phyloP scores from a whole-genome alignment of 2,329 filamentous ascomycete species.

The Orbilia blumenaviensis region DNA sequence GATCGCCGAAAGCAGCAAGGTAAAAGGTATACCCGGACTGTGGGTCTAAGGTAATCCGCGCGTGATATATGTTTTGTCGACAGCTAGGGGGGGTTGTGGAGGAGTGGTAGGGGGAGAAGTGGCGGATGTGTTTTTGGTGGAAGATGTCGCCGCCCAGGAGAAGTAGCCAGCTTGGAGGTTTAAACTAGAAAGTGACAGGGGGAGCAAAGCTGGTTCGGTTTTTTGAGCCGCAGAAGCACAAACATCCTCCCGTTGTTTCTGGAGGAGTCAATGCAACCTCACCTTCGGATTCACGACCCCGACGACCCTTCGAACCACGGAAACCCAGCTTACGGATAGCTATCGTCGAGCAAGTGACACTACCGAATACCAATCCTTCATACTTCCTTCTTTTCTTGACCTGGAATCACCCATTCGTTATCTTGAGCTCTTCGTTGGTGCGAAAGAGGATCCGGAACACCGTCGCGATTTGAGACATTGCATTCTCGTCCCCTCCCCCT shows the following conservation, averaged over 20 bases:
- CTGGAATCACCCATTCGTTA: no score
- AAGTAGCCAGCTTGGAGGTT: slow-evolving; percentile 54
- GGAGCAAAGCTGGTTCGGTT: not conserved
- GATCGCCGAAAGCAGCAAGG: not conserved
- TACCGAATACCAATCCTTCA: no score
- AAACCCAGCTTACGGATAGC: no score
- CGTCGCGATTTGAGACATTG: no score
- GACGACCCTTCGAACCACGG: no score
- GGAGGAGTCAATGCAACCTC: not conserved
- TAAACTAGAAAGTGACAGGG: slow-evolving; percentile 23
- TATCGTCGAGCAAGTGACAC: no score
- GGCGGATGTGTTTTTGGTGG: no score
- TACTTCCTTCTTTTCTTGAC: no score
- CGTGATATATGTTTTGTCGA: not conserved
- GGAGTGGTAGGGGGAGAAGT: not conserved
- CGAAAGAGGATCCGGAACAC: no score
- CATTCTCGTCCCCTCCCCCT: not conserved
- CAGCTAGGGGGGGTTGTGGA: not conserved
- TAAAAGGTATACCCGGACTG: not conserved
- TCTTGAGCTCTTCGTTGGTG: no score
- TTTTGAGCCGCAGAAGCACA: slow-evolving; percentile 40
- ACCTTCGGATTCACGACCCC: not conserved
- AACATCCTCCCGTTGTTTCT: not conserved
- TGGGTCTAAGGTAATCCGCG: not conserved
- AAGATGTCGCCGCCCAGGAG: not conserved